phyloP scores from a whole-genome alignment of 2,329 filamentous ascomycete species.

The Tolypocladium sp. region DNA sequence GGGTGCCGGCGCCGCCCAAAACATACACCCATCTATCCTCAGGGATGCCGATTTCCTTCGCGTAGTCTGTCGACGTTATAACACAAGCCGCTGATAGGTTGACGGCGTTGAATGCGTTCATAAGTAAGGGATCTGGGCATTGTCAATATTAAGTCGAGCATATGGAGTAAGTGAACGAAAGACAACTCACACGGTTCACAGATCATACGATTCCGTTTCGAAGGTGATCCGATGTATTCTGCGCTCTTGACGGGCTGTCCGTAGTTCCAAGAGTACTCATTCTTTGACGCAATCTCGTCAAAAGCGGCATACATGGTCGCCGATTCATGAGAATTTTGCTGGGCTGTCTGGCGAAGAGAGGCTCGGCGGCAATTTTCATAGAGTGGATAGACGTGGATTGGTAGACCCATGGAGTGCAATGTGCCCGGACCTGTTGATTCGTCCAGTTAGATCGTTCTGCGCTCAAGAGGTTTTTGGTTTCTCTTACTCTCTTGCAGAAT shows the following conservation, averaged over 20 bases:
- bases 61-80: slow-evolving; percentile 47
- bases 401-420: slow-evolving; percentile 48
- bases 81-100: slow-evolving; percentile 54
- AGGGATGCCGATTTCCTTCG: slow-evolving; percentile 43
- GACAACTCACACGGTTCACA: slow-evolving; percentile 50
- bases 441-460: neutral
- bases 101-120: slow-evolving; percentile 65
- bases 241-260: slow-evolving; percentile 33
- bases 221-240: slow-evolving; percentile 43
- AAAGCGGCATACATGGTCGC: slow-evolving; percentile 52
- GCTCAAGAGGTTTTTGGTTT: neutral
- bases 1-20: slow-evolving; percentile 53
- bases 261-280: slow-evolving; percentile 49
- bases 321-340: slow-evolving; percentile 50
- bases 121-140: slow-evolving; percentile 51
- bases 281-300: slow-evolving; percentile 42
- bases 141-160: neutral
- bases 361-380: slow-evolving; percentile 58
- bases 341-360: slow-evolving; percentile 40
- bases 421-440: slow-evolving; percentile 40
- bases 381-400: slow-evolving; percentile 58
- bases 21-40: slow-evolving; percentile 53
- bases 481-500: slow-evolving; percentile 22
- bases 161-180: neutral
- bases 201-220: slow-evolving; percentile 55